Base-by-base conservation (phyloP, 495 filamentous ascomycete species). In the Penicillium bovifimosum region DNA sequence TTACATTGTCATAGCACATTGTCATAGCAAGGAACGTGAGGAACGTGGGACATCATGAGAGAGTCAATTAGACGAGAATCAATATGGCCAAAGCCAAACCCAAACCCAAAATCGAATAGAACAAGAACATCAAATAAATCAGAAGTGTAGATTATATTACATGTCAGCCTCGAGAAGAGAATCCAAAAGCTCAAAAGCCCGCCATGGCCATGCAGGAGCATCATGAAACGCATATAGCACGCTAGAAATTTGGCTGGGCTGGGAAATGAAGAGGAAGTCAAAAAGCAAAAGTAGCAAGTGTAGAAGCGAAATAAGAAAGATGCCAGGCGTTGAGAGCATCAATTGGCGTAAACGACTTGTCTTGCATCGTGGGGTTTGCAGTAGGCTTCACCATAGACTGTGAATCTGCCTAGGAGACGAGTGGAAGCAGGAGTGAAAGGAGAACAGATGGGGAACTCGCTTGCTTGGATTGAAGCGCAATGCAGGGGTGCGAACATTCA, bases 161-260 rank as follows among this genome's bases (percentile, higher is more conserved):
- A 50, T 14, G 29, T 50, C 32, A 36, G 38, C 38, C 48, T 42
- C 10, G 20, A 34, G 26, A 24, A 26, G 31, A 46, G 17, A 28
- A 27, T 13, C 34, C 29, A 11, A 50, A 34, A 29, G 38, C 38
- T 42, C 39, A 35, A 42, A 50, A 10, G 13, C 34, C 47, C 47
- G 28, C 47, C 47, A 50, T 50, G 17, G 48, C 39, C 48, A 50
- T 33, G 34, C 24, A 35, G 28, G 32, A 50, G 48, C 48, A 52
- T 41, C 16, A 38, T 31, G 28, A 45, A 45, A 39, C 31, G 46
- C 14, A 39, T 29, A 48, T 29, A 48, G 17, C 28, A 42, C 28
- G 48, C 48, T 50, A 50, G 48, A 47, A 47, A 53, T 17, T 24
- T 26, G 60, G 20, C n/a, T 43, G 14, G n/a, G 26, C 24, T 42